Evolutionary conservation across 768 basidiomycete species (phyloP).

Genomic region (Solioccasus polychromus): DNA sequence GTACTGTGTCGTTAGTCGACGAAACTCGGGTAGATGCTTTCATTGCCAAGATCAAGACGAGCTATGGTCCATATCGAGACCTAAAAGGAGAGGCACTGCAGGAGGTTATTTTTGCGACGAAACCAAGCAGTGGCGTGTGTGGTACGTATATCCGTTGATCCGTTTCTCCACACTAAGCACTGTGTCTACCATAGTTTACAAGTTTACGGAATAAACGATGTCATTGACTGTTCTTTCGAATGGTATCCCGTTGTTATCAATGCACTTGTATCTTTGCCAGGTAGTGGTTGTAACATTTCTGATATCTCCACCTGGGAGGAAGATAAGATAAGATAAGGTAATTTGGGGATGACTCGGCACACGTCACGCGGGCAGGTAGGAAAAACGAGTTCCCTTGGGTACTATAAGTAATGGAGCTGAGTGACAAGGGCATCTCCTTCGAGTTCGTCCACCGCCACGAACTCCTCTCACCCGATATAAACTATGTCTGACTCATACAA

Average conservation of each 20-base stretch:
- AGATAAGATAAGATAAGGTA: slow-evolving; percentile 14
- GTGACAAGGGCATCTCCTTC: too few relatives aligned
- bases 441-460: background rate
- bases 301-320: background rate
- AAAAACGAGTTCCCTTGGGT: background rate
- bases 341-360: background rate
- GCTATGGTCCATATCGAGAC: slow-evolving; percentile 61
- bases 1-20: slow-evolving; percentile 77
- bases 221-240: background rate
- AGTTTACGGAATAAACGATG: slow-evolving; percentile 21
- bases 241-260: background rate
- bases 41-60: slow-evolving; percentile 55
- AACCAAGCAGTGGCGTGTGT: slow-evolving; percentile 79
- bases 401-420: background rate
- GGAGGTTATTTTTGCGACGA: slow-evolving; percentile 79
- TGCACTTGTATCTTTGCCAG: background rate
- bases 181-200: slow-evolving; percentile 22
- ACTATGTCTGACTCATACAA: slow-evolving; percentile 41
- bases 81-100: slow-evolving; percentile 56
- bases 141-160: slow-evolving; percentile 46
- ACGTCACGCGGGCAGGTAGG: background rate
- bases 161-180: background rate
- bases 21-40: slow-evolving; percentile 61
- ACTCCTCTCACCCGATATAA: too few relatives aligned
- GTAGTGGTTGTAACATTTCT: background rate